These are phyloP conservation scores for Pseudopyrenochaeta lycopersici DNA, from an alignment of 2,329 filamentous ascomycete species.

Conservation along the genomic window DNA sequence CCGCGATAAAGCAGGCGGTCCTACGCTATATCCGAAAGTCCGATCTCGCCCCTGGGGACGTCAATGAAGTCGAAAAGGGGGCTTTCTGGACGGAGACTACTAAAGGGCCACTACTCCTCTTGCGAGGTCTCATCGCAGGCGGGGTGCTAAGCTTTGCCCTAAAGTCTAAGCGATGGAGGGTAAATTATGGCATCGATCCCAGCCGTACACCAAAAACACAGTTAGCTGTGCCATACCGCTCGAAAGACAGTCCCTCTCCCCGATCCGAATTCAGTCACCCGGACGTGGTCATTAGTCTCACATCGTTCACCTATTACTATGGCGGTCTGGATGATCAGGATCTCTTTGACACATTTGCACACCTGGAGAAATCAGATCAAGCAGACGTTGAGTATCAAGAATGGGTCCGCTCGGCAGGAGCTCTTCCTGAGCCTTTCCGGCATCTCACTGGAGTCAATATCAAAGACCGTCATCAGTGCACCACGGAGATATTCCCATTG, in stretches of 20 bases:
- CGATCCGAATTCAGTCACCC: slow-evolving; percentile 72
- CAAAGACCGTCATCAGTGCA: slow-evolving; percentile 61
- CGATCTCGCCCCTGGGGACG: slow-evolving; percentile 35
- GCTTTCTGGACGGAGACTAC: slow-evolving; percentile 45
- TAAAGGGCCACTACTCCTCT: slow-evolving; percentile 52
- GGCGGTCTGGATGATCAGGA: slow-evolving; percentile 62
- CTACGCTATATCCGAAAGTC: slow-evolving; percentile 54
- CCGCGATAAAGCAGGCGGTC: slow-evolving; percentile 39
- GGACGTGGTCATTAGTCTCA: slow-evolving; percentile 13
- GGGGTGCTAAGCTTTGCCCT: slow-evolving; percentile 64
- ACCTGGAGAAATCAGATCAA: slow-evolving; percentile 62
- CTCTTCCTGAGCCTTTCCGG: slow-evolving; percentile 50
- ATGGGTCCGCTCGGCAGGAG: slow-evolving; percentile 53
- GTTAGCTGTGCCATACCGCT: slow-evolving; percentile 66
- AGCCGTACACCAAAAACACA: slow-evolving; percentile 61
- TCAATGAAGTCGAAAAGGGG: slow-evolving; percentile 18
- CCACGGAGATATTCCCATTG: slow-evolving; percentile 59
- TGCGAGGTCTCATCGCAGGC: slow-evolving; percentile 64
- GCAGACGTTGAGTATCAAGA: slow-evolving; percentile 59
- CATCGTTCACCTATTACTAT: slow-evolving; percentile 67
- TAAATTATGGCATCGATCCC: slow-evolving; percentile 67
- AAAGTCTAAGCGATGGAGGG: slow-evolving; percentile 67
- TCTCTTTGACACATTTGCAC: slow-evolving; percentile 56
- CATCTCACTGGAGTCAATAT: slow-evolving; percentile 29
- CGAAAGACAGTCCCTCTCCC: slow-evolving; percentile 69